Conservation (phyloP, 2,329 filamentous ascomycete species). For the Pyrenophora graminea region DNA sequence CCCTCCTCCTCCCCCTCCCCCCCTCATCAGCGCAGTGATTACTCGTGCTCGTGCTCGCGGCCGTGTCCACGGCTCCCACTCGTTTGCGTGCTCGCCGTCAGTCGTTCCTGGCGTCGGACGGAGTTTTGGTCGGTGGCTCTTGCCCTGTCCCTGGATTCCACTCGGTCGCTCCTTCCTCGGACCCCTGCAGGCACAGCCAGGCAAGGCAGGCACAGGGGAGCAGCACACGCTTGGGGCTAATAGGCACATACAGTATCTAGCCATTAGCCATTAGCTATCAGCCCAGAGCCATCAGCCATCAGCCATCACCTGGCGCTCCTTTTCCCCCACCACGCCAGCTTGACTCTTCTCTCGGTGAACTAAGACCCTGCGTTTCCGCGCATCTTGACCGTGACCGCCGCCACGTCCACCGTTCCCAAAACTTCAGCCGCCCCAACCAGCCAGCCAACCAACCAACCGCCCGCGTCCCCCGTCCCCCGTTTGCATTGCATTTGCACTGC, state of each 20-base stretch:
- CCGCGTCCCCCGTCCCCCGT: neutral
- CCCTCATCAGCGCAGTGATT: neutral
- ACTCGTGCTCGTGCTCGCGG: neutral
- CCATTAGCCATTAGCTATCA: neutral
- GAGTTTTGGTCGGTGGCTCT: neutral
- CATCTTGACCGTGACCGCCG: neutral
- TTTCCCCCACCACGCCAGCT: slow-evolving; percentile 14
- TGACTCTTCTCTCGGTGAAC: neutral
- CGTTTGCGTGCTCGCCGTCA: neutral
- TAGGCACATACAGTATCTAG: slow-evolving; percentile 1
- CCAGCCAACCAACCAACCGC: no score
- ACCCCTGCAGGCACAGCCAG: slow-evolving; percentile 8
- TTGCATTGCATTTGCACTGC: neutral
- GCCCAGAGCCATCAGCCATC: neutral
- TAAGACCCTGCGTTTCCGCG: slow-evolving; percentile 5
- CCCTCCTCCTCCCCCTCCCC: neutral
- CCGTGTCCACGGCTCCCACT: slow-evolving; percentile 5
- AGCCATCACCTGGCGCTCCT: neutral
- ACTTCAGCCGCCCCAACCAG: neutral
- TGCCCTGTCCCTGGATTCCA: no score
- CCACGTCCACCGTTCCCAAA: neutral
- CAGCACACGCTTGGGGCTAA: slow-evolving; percentile 5
- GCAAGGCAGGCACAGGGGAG: slow-evolving; percentile 5
- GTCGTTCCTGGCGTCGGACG: slow-evolving; percentile 1
- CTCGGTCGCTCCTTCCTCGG: slow-evolving; percentile 10